phyloP scores from a whole-genome alignment of 1,284 basidiomycete genomes.

The Coniferiporia sulphurascens region DNA sequence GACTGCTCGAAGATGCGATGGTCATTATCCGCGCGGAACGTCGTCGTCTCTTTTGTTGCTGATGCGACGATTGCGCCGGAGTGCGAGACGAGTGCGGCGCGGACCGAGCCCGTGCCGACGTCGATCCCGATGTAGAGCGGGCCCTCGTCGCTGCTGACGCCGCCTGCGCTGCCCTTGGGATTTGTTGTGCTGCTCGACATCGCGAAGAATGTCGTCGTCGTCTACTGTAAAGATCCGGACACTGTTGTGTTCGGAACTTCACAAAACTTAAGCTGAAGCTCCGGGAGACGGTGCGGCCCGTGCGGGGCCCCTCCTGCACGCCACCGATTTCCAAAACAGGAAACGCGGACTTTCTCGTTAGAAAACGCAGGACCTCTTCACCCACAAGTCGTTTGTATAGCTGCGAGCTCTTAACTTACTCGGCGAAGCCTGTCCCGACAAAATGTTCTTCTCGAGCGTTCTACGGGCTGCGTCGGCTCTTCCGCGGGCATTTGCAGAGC shows the following conservation, averaged over 20 bases:
- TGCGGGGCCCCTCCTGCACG: too few relatives aligned
- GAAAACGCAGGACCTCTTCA: too few relatives aligned
- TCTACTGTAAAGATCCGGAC: not conserved
- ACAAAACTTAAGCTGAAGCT: too few relatives aligned
- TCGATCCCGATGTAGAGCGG: slow-evolving; percentile 61
- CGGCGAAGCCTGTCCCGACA: not conserved
- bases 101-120: slow-evolving; percentile 90
- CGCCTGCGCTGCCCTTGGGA: not conserved
- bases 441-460: not conserved
- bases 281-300: too few relatives aligned
- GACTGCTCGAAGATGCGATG: slow-evolving; percentile 95
- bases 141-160: not conserved
- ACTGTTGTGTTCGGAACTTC: too few relatives aligned
- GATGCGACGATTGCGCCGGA: slow-evolving; percentile 78
- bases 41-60: slow-evolving; percentile 73
- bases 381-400: too few relatives aligned
- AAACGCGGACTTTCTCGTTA: too few relatives aligned
- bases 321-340: too few relatives aligned
- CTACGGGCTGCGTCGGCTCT: not conserved
- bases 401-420: not conserved
- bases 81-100: slow-evolving; percentile 79
- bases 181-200: not conserved
- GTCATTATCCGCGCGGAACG: slow-evolving; percentile 82
- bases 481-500: slow-evolving; percentile 10
- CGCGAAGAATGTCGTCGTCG: not conserved